Percentiles rank a stretch among this genome's conserved stretches.
These are phyloP conservation scores for Candida maris DNA, from an alignment of 805 yeast species.

Conservation along the genomic window DNA sequence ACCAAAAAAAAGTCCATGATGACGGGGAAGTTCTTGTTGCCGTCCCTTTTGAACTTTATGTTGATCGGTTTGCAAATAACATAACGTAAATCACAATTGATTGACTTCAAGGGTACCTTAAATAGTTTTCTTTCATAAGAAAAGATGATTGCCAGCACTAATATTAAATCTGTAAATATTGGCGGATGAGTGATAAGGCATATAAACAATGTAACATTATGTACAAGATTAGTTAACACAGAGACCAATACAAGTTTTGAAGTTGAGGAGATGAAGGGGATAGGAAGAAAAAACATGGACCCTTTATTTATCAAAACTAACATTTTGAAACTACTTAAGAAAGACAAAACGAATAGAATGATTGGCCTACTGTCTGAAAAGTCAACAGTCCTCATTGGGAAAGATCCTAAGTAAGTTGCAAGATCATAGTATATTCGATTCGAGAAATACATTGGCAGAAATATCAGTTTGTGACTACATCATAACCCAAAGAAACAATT, in stretches of 20 bases:
- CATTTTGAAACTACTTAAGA: neutral
- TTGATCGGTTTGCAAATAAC: no score
- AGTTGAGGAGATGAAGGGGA: neutral
- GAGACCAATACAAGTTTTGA: neutral
- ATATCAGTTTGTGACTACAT: neutral
- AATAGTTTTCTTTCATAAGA: no score
- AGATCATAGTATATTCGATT: neutral
- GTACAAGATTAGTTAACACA: neutral
- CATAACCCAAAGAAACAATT: neutral
- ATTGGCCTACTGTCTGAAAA: neutral
- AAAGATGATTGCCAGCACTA: conserved; percentile 1
- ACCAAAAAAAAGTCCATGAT: neutral
- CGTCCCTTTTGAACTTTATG: neutral
- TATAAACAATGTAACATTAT: neutral
- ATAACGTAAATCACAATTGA: no score
- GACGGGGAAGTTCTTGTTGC: neutral
- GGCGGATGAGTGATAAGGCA: neutral
- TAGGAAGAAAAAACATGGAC: neutral
- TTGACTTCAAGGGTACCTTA: no score
- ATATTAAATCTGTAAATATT: conserved; percentile 1
- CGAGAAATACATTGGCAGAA: neutral
- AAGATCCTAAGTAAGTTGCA: neutral
- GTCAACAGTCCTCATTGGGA: neutral
- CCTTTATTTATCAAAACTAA: neutral
- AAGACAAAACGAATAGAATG: neutral